Conservation (phyloP, 2,329 filamentous ascomycete genomes). For the Pseudocercospora fijiensis region DNA sequence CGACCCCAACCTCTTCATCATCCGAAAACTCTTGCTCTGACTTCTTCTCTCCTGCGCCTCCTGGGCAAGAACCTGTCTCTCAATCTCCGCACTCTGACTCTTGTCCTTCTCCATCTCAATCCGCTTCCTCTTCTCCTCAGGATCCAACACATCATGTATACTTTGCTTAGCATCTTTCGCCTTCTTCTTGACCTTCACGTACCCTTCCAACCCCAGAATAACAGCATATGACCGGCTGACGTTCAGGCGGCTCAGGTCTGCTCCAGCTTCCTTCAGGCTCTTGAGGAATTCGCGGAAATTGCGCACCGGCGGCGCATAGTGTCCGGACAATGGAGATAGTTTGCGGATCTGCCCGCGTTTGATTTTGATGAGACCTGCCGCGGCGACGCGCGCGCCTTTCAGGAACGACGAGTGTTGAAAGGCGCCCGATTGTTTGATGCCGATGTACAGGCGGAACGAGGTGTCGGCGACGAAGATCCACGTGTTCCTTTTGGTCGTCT, state of each 20-base stretch:
- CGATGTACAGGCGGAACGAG: conserved; percentile 79
- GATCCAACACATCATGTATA: conserved; percentile 61
- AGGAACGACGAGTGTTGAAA: conserved; percentile 93
- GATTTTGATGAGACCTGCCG: conserved; percentile 82
- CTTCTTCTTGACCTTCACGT: conserved; percentile 66
- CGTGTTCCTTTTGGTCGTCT: conserved; percentile 78
- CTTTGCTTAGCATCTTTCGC: conserved; percentile 57
- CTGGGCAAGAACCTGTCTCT: conserved; percentile 53
- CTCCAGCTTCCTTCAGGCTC: conserved; percentile 68
- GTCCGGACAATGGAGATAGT: conserved; percentile 67
- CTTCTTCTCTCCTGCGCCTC: conserved; percentile 44
- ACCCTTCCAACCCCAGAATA: conserved; percentile 77
- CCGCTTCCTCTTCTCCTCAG: conserved; percentile 55
- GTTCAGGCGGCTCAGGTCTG: conserved; percentile 75
- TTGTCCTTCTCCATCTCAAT: conserved; percentile 56
- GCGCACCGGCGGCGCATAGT: conserved; percentile 78
- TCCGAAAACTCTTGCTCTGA: conserved; percentile 37
- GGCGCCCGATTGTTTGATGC: conserved; percentile 82
- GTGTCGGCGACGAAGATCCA: conserved; percentile 95
- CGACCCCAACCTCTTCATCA: conserved; percentile 30
- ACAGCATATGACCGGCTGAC: conserved; percentile 81
- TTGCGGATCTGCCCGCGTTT: conserved; percentile 74
- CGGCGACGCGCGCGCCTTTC: conserved; percentile 75
- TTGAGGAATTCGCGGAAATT: conserved; percentile 83
- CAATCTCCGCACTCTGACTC: conserved; percentile 59